Percentiles rank a stretch among this genome's conserved stretches.
These are phyloP conservation scores for Blastobotrys serpentis DNA, from an alignment of 1,139 yeast species.

Conservation along the genomic window DNA sequence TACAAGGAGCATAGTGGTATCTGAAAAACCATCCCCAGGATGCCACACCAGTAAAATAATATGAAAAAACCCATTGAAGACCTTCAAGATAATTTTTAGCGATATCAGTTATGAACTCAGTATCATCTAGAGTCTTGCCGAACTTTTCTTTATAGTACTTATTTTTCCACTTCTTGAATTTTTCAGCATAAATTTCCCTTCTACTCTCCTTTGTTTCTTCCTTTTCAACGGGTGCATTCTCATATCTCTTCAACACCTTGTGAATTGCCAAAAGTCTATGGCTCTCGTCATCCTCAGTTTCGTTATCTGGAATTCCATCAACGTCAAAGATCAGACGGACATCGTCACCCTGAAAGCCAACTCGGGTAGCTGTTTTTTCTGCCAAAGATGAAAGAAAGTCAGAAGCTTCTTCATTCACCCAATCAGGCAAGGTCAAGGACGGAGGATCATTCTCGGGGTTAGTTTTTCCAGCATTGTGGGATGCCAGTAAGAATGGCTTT, in stretches of 20 bases:
- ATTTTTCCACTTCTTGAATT: constrained; percentile 81
- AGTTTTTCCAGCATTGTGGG: constrained; percentile 25
- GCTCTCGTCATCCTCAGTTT: constrained; percentile 47
- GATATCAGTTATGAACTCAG: constrained; percentile 53
- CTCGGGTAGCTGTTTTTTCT: constrained; percentile 28
- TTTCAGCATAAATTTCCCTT: constrained; percentile 66
- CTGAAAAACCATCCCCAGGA: constrained; percentile 95
- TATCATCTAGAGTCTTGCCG: constrained; percentile 53
- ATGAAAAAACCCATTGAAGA: constrained; percentile 90
- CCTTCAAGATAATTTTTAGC: constrained; percentile 91
- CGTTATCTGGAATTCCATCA: constrained; percentile 67
- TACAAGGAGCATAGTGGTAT: constrained; percentile 90
- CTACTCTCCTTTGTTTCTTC: constrained; percentile 62
- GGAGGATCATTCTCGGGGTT: constrained; percentile 19
- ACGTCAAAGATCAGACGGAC: constrained; percentile 49
- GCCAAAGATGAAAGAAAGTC: constrained; percentile 33
- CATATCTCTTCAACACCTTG: constrained; percentile 54
- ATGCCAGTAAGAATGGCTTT: constrained; percentile 30
- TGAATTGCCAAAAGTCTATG: constrained; percentile 31
- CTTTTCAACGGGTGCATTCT: constrained; percentile 65
- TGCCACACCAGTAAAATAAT: constrained; percentile 84
- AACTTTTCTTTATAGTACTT: constrained; percentile 77
- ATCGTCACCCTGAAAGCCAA: constrained; percentile 26
- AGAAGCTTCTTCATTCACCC: constrained; percentile 28
- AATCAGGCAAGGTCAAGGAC: constrained; percentile 20